Evolutionary conservation across 768 basidiomycete genomes (phyloP).

Genomic region (Pisolithus tinctorius): DNA sequence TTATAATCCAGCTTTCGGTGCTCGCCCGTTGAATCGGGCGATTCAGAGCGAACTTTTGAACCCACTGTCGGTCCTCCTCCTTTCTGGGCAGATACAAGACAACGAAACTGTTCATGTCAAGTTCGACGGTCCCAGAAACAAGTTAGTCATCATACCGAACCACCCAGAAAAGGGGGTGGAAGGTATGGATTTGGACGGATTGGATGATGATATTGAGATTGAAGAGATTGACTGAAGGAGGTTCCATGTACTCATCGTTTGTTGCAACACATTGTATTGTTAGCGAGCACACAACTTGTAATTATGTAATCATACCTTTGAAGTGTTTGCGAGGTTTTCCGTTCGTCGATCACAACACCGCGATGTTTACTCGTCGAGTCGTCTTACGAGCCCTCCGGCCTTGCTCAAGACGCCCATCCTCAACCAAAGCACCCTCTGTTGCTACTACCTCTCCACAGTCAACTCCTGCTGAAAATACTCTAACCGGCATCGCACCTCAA

Average conservation of each 20-base stretch:
- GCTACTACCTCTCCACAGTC: constrained; percentile 6
- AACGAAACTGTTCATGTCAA: constrained; percentile 69
- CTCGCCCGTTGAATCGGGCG: constrained; percentile 84
- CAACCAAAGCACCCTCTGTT: constrained; percentile 9
- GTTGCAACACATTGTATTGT: not conserved
- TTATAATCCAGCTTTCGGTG: constrained; percentile 81
- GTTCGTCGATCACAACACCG: constrained; percentile 5
- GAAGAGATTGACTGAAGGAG: constrained; percentile 53
- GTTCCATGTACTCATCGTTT: not conserved
- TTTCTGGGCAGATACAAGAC: constrained; percentile 77
- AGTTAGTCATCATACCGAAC: constrained; percentile 73
- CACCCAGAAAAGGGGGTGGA: constrained; percentile 54
- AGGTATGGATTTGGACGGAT: constrained; percentile 55
- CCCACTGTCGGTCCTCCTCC: constrained; percentile 78
- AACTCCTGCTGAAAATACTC: constrained; percentile 7
- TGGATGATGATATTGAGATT: constrained; percentile 45
- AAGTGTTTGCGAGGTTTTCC: not conserved
- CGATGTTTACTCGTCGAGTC: constrained; percentile 25
- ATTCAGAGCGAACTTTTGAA: constrained; percentile 93
- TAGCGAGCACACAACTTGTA: not conserved
- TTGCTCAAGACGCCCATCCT: constrained; percentile 19
- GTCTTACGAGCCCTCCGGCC: constrained; percentile 12
- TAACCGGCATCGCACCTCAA: constrained; percentile 46
- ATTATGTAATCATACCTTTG: not conserved
- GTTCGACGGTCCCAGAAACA: constrained; percentile 80